Evolutionary conservation across 169 alveolate genomes (phyloP), one percentile per base, ranked within the genome.

Genomic region (Eimeria sp.): DNA sequence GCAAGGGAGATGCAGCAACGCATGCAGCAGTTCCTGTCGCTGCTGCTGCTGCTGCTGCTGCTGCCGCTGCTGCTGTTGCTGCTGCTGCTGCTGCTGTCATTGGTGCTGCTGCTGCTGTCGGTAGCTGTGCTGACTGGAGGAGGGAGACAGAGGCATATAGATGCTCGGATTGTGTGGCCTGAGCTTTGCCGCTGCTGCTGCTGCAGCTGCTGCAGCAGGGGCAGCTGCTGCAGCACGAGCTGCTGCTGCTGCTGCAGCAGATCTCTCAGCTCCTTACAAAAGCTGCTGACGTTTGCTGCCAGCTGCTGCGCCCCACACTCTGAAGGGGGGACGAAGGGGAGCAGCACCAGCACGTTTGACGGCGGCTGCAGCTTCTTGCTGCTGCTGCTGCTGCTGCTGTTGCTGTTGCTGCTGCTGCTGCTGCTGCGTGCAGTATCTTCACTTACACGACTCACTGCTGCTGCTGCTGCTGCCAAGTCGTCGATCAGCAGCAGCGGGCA

Each of bases 21-120:
- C 64, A 56, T 56, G 91, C 91, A 85, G 80, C 91, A 27, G 80
- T 23, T 16, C 33, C 72, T 56, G 90, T 62, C 33, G 91, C 91
- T 85, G 89, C 72, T 80, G 91, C 77, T 85, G 89, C 71, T 56
- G 71, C 76, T 52, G 89, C 66, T 23, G 89, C 54, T 52, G 64
- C 33, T 30, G 76, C 56, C 30, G 56, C 77, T 83, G 72, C 76
- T 83, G 56, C 33, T 52, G 90, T 56, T 43, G 89, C 74, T 80
- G 89, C 52, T 54, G 78, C 91, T 20, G 62, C 76, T 37, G 80
- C 40, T n/a, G n/a, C n/a, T n/a, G n/a, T n/a, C n/a, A n/a, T n/a
- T n/a, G n/a, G n/a, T n/a, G n/a, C n/a, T n/a, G n/a, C n/a, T n/a
- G n/a, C n/a, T n/a, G n/a, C n/a, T n/a, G n/a, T n/a, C 30, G 91